Conservation (phyloP, 495 filamentous ascomycete species). For the Clohesyomyces aquaticus region DNA sequence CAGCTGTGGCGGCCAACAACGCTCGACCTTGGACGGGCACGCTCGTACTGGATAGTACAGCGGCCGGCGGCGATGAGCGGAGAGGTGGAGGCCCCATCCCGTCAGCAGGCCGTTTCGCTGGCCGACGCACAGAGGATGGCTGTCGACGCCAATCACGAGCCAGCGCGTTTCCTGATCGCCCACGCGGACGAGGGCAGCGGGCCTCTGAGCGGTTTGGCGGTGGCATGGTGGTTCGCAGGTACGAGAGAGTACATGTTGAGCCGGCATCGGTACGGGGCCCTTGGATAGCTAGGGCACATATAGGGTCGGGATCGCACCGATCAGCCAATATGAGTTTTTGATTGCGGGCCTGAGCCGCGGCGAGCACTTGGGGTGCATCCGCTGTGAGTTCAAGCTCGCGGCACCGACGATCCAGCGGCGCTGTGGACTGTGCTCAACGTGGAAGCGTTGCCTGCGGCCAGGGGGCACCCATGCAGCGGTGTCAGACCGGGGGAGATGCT, state of each 20-base stretch:
- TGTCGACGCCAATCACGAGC: conserved; percentile 30
- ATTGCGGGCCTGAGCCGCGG: conserved; percentile 36
- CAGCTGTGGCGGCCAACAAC: conserved; percentile 38
- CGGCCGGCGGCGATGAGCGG: conserved; percentile 16
- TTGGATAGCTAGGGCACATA: too few relatives aligned
- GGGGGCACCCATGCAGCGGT: too few relatives aligned
- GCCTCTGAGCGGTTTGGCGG: conserved; percentile 31
- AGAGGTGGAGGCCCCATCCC: conserved; percentile 29
- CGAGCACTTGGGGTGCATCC: conserved; percentile 36
- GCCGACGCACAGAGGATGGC: conserved; percentile 27
- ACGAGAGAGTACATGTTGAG: conserved; percentile 33
- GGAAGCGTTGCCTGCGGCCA: conserved; percentile 29
- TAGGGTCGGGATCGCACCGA: conserved; percentile 37
- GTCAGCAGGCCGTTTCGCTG: conserved; percentile 27
- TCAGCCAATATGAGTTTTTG: conserved; percentile 41
- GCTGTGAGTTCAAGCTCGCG: conserved; percentile 39
- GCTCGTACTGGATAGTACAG: conserved; percentile 30
- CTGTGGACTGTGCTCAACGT: conserved; percentile 37
- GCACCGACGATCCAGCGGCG: conserved; percentile 38
- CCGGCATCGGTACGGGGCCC: conserved; percentile 34
- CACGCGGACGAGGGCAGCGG: conserved; percentile 19
- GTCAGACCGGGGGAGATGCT: too few relatives aligned
- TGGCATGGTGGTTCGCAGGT: conserved; percentile 34
- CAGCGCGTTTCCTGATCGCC: conserved; percentile 34
- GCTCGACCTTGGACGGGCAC: background rate